A percentile compares a stretch with the other conserved stretches of the same genome.
phyloP scores from a whole-genome alignment of 148 eudicot species.

The Nyssa sinensis region DNA sequence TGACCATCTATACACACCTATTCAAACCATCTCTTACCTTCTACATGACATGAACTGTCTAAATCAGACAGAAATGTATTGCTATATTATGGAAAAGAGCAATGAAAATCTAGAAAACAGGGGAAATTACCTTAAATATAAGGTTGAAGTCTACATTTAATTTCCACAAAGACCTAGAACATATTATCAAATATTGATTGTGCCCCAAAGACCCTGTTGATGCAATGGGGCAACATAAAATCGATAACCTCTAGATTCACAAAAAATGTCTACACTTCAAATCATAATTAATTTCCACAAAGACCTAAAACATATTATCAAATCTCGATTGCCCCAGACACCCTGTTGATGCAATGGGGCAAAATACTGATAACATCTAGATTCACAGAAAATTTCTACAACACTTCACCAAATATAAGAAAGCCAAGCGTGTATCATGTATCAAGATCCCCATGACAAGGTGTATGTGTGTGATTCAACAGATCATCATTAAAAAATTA shows the following conservation, averaged over 20 bases:
- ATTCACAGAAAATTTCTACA: no score
- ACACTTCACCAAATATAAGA: not conserved
- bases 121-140: not conserved
- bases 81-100: not conserved
- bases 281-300: not conserved
- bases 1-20: no score
- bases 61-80: not conserved
- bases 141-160: not conserved
- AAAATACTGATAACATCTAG: no score
- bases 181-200: not conserved
- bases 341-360: not conserved
- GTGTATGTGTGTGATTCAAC: not conserved
- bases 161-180: not conserved
- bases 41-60: not conserved
- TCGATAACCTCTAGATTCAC: no score
- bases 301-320: not conserved
- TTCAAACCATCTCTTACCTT: no score
- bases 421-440: not conserved
- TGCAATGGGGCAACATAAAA: not conserved
- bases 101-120: not conserved
- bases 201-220: not conserved
- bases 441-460: not conserved
- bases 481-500: not conserved
- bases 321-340: not conserved
- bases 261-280: no score